Base-by-base conservation (phyloP, 192 early-diverging fungal genomes). In the Umbelopsis sp. region DNA sequence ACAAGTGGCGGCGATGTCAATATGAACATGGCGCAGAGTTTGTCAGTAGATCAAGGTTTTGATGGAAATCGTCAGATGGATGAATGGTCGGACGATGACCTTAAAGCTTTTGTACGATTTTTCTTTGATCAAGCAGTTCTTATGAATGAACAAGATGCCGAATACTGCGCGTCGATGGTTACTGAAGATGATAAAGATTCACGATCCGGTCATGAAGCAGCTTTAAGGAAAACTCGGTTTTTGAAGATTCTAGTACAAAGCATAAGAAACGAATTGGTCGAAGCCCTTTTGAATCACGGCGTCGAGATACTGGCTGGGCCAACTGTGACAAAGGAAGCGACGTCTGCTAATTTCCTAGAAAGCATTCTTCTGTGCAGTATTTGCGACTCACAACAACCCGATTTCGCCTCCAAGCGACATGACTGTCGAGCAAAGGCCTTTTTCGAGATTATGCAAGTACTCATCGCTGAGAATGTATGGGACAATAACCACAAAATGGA, bases 361-460 rank as follows among this genome's bases (percentile, higher is more conserved):
- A 34, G 56, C 31, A 62, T 62, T 34, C 31, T 62, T 17, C 31
- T 62, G 3, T 62, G 56, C 20, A 62, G 56, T 34, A 62, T 62
- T 36, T 62, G 56, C 20, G 56, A 62, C 26, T 62, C 56, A 36
- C 56, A 62, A 34, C 29, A 29, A 32, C 56, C 56, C 4, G 56
- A 62, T 14, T 76, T 76, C 62, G 72, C 74, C 45, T 73, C 74
- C 3, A 54, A 59, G 10, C 69, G 67, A 31, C 73, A 76, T 53
- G 50, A 70, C 14, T 70, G 68, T 34, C 56, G 56, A 62, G 56
- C 56, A 12, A 62, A 74, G 20, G 49, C 79, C 0, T 80, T 80
- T 69, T 62, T 76, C 12, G 77, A 83, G 62, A 75, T 86, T 21
- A 83, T 83, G 74, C 82, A 86, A 36, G 70, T 80, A 26, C 67